phyloP scores from a whole-genome alignment of 1,139 yeast genomes.

The Yueomyces sp. region DNA sequence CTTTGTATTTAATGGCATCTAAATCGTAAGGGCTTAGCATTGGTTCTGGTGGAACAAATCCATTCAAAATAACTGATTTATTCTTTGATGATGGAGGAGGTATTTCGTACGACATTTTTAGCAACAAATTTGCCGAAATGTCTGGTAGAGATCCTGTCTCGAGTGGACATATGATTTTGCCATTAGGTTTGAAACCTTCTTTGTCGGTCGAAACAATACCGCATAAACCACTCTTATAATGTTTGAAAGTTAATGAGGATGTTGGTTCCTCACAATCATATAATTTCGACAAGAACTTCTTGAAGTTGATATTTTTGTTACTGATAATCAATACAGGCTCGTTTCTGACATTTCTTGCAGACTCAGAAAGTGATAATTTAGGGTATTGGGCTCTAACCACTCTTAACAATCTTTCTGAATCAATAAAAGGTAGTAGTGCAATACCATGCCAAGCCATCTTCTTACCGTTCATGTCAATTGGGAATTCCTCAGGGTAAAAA shows the following conservation, averaged over 20 bases:
- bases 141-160: constrained; percentile 39
- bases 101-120: constrained; percentile 49
- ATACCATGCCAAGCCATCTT: constrained; percentile 95
- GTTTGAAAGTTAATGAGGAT: constrained; percentile 29
- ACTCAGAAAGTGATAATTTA: constrained; percentile 55
- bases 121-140: constrained; percentile 41
- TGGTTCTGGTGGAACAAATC: constrained; percentile 50
- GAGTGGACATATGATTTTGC: constrained; percentile 47
- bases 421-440: constrained; percentile 82
- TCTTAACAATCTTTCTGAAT: constrained; percentile 56
- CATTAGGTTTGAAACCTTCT: constrained; percentile 35
- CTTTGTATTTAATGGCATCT: constrained; percentile 40
- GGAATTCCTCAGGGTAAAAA: constrained; percentile 80
- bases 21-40: constrained; percentile 60
- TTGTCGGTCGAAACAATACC: constrained; percentile 43
- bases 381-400: constrained; percentile 58
- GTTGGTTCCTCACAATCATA: constrained; percentile 23
- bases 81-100: constrained; percentile 41
- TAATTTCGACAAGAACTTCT: constrained; percentile 17
- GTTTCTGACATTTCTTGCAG: constrained; percentile 53
- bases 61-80: constrained; percentile 78
- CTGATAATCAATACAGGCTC: constrained; percentile 52
- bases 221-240: constrained; percentile 45
- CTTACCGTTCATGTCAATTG: constrained; percentile 91
- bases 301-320: constrained; percentile 32